Percentiles rank a stretch among this genome's conserved stretches.
phyloP scores from a whole-genome alignment of 1,139 yeast genomes.

The Debaryomyces nepalensis region DNA sequence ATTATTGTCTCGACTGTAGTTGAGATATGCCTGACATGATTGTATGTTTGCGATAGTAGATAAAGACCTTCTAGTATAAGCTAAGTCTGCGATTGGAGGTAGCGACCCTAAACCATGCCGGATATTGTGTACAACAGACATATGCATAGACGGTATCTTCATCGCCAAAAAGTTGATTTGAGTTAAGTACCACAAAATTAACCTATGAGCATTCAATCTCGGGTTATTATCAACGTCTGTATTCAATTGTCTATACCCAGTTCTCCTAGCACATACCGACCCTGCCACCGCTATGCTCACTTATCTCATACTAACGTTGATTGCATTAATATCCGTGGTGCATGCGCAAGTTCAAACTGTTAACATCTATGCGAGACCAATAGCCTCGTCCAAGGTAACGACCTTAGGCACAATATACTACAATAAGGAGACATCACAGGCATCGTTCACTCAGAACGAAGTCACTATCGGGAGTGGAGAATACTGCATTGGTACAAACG shows the following conservation, averaged over 20 bases:
- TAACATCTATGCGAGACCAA: conserved; percentile 6
- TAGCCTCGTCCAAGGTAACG: neutral
- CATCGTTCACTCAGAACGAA: conserved; percentile 10
- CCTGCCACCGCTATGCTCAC: neutral
- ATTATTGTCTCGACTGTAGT: conserved; percentile 30
- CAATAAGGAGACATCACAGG: conserved; percentile 5
- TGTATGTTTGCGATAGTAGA: conserved; percentile 16
- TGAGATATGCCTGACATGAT: conserved; percentile 34
- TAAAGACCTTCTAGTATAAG: neutral
- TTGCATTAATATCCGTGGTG: neutral
- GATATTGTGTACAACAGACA: neutral
- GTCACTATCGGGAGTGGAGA: conserved; percentile 15
- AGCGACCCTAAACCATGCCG: neutral
- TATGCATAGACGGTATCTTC: neutral
- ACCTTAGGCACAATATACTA: conserved; percentile 10
- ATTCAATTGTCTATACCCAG: neutral
- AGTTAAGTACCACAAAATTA: conserved; percentile 8
- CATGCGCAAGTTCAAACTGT: conserved; percentile 1
- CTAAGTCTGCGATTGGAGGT: neutral
- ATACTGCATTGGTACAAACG: conserved; percentile 40
- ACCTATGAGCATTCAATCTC: conserved; percentile 1
- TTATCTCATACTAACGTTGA: neutral
- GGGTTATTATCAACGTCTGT: neutral
- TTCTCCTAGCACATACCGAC: neutral
- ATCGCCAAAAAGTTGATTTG: neutral